Percentiles rank a stretch among this genome's conserved stretches.
phyloP scores from a whole-genome alignment of 129 eudicot genomes.

The Dittrichia graveolens region DNA sequence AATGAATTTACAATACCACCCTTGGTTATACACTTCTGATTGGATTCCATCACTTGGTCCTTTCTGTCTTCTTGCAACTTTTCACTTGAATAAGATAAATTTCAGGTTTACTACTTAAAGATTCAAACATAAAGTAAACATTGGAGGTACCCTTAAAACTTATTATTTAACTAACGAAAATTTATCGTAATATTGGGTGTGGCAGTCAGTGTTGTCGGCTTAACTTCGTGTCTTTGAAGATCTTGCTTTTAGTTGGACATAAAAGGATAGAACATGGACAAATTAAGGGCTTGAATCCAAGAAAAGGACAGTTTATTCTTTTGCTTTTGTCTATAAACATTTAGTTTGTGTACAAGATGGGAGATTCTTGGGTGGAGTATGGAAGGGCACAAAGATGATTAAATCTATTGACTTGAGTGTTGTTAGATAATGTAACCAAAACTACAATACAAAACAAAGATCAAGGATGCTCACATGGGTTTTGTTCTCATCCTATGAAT shows the following conservation, averaged over 20 bases:
- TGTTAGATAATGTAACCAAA: constrained; percentile 23
- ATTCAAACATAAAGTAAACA: neutral
- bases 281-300: constrained; percentile 28
- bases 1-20: constrained; percentile 9
- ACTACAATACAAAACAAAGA: constrained; percentile 31
- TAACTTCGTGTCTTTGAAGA: neutral
- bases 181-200: neutral
- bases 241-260: neutral
- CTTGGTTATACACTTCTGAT: constrained; percentile 7
- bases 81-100: neutral
- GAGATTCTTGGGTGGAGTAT: constrained; percentile 28
- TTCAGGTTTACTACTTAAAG: neutral
- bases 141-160: neutral
- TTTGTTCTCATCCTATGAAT: constrained; percentile 36
- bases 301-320: constrained; percentile 28
- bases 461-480: constrained; percentile 31
- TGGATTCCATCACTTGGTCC: constrained; percentile 17
- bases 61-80: constrained; percentile 1
- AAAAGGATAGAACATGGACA: constrained; percentile 7
- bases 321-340: constrained; percentile 32
- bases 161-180: neutral
- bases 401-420: constrained; percentile 24
- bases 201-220: constrained; percentile 9
- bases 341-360: constrained; percentile 22
- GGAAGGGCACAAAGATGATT: constrained; percentile 12